Conservation (phyloP, 768 basidiomycete species). For the Boletales sp. region DNA sequence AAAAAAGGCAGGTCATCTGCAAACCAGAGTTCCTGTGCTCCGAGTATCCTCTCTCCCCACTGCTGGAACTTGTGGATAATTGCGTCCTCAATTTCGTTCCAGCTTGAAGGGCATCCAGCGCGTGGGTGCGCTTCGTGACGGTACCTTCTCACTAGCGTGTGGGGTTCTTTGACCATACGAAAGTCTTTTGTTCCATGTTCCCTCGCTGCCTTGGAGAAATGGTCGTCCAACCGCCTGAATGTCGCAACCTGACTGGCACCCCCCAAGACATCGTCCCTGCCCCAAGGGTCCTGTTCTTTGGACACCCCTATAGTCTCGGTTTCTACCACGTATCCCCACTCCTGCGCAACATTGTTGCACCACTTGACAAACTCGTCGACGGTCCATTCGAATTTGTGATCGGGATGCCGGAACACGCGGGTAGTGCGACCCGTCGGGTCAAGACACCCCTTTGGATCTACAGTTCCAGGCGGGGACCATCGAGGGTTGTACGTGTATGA, state of each 20-base stretch:
- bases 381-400: conserved; percentile 93
- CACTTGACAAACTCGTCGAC: conserved; percentile 63
- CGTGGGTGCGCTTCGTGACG: conserved; percentile 49
- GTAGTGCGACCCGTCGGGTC: conserved; percentile 78
- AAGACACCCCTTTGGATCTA: conserved; percentile 46
- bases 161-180: conserved; percentile 25
- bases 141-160: conserved; percentile 48
- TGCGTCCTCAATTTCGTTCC: conserved; percentile 45
- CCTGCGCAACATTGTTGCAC: conserved; percentile 51
- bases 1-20: conserved; percentile 34
- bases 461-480: conserved; percentile 55
- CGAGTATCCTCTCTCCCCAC: conserved; percentile 45
- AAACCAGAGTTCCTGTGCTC: conserved; percentile 45
- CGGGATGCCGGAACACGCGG: conserved; percentile 73
- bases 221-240: conserved; percentile 50
- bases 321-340: conserved; percentile 74
- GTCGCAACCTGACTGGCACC: conserved; percentile 66
- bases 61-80: conserved; percentile 55
- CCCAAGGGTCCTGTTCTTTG: conserved; percentile 64
- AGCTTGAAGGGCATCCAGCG: conserved; percentile 40
- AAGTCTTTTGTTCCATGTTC: conserved; percentile 5
- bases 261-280: conserved; percentile 59
- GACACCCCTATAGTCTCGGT: conserved; percentile 57
- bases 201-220: conserved; percentile 31
- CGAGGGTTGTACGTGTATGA: conserved; percentile 80